Evolutionary conservation across 2,329 filamentous ascomycete species (phyloP).

Genomic region (Pseudogymnoascus sp.): DNA sequence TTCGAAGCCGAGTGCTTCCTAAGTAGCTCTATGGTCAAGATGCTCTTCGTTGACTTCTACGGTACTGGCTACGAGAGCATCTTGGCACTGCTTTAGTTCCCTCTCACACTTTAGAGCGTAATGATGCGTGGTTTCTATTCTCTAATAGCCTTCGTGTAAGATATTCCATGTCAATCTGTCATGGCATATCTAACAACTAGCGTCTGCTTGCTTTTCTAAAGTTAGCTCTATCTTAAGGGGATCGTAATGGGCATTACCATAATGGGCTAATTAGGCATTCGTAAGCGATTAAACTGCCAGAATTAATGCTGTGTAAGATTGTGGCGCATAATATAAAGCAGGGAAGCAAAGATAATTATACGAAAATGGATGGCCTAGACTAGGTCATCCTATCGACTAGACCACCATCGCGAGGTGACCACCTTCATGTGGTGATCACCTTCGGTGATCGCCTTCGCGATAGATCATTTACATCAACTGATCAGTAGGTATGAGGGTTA

Average conservation of each 20-base stretch:
- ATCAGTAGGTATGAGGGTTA: not conserved
- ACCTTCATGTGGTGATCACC: not conserved
- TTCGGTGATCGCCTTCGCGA: not conserved
- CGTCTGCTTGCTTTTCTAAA: not conserved
- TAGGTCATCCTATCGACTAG: not conserved
- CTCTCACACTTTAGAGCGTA: not conserved
- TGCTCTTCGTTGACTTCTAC: slow-evolving; percentile 4
- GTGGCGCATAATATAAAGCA: slow-evolving; percentile 6
- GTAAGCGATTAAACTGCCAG: slow-evolving; percentile 10
- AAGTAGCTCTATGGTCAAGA: not conserved
- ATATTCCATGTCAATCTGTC: not conserved
- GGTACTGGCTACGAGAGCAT: not conserved
- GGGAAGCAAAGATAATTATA: slow-evolving; percentile 13
- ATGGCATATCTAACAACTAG: not conserved
- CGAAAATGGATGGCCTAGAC: slow-evolving; percentile 9
- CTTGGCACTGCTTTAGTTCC: not conserved
- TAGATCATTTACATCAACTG: not conserved
- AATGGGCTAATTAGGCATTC: slow-evolving; percentile 9
- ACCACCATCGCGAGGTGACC: slow-evolving; percentile 4
- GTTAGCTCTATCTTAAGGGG: not conserved
- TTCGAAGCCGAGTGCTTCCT: slow-evolving; percentile 8
- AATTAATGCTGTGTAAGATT: slow-evolving; percentile 9
- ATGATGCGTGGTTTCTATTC: not conserved
- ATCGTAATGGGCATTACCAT: not conserved
- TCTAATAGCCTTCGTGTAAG: not conserved